A percentile compares a stretch with the other conserved stretches of the same genome.
Conservation (phyloP, 805 yeast genomes). For the Kazachstania psychrophila region DNA sequence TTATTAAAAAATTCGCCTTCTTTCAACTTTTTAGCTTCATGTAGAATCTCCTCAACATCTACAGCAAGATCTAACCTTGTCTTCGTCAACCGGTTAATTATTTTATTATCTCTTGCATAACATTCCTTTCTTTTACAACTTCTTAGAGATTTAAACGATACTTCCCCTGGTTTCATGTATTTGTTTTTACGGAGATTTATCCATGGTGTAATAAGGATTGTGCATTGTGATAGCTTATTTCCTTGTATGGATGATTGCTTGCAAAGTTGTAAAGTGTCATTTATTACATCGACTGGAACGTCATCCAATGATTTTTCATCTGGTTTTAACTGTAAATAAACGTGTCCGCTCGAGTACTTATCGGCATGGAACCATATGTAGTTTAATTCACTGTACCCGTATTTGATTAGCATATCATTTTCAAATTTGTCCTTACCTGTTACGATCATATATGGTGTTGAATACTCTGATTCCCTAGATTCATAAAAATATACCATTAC, state of each 20-base stretch:
- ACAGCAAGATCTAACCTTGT: constrained; percentile 47
- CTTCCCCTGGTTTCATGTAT: constrained; percentile 72
- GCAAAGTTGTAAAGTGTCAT: constrained; percentile 59
- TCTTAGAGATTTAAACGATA: constrained; percentile 54
- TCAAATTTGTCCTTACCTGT: constrained; percentile 73
- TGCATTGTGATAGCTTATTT: constrained; percentile 56
- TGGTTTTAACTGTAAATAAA: constrained; percentile 48
- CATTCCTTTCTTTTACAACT: constrained; percentile 46
- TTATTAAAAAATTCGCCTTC: constrained; percentile 19
- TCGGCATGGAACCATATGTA: constrained; percentile 74
- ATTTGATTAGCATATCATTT: constrained; percentile 51
- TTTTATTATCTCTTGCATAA: constrained; percentile 46
- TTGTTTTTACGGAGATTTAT: constrained; percentile 56
- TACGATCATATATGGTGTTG: constrained; percentile 16
- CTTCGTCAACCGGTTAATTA: constrained; percentile 54
- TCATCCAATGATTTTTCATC: constrained; percentile 39
- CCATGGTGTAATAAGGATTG: constrained; percentile 68
- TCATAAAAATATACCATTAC: constrained; percentile 25
- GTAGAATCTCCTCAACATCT: constrained; percentile 20
- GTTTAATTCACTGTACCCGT: constrained; percentile 51
- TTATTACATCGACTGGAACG: constrained; percentile 44
- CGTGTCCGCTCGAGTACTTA: constrained; percentile 66
- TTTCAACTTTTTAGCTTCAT: constrained; percentile 25
- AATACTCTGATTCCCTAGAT: constrained; percentile 15
- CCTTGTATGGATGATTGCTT: constrained; percentile 73